Percentiles rank a stretch among this genome's conserved stretches.
phyloP scores from a whole-genome alignment of 176 grass and related monocot species.

The Musa itinerans region DNA sequence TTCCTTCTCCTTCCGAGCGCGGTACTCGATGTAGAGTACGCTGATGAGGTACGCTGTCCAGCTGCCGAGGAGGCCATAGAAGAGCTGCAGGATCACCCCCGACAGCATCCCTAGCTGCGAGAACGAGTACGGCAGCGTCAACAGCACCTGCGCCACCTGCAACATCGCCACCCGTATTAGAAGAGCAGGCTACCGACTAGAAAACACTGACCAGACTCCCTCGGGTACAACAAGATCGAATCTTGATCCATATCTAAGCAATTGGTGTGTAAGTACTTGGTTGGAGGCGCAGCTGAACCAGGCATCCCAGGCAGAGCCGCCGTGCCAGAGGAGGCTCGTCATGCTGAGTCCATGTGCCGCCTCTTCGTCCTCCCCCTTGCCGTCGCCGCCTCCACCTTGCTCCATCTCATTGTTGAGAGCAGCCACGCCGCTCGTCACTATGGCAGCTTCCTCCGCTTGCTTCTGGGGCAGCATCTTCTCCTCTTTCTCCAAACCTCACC shows the following conservation, averaged over 20 bases:
- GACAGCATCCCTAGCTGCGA: slow-evolving; percentile 13
- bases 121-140: slow-evolving; percentile 8
- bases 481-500: not conserved
- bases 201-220: too few species aligned
- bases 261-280: not conserved
- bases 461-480: not conserved
- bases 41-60: slow-evolving; percentile 17
- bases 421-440: not conserved
- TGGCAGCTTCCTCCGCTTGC: not conserved
- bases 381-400: not conserved
- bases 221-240: not conserved
- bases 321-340: slow-evolving; percentile 32
- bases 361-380: not conserved
- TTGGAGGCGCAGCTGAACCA: slow-evolving; percentile 27
- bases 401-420: not conserved
- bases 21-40: slow-evolving; percentile 11
- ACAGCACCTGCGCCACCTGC: slow-evolving; percentile 11
- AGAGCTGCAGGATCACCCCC: not conserved
- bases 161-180: too few species aligned
- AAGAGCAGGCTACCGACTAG: too few species aligned
- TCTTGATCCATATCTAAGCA: too few species aligned
- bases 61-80: slow-evolving; percentile 5
- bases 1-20: slow-evolving; percentile 6
- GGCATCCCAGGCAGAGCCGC: slow-evolving; percentile 11
- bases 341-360: slow-evolving; percentile 22